These are phyloP conservation scores for Trichomonas tenax DNA, from an alignment of 208 protist genomes.

Conservation along the genomic window DNA sequence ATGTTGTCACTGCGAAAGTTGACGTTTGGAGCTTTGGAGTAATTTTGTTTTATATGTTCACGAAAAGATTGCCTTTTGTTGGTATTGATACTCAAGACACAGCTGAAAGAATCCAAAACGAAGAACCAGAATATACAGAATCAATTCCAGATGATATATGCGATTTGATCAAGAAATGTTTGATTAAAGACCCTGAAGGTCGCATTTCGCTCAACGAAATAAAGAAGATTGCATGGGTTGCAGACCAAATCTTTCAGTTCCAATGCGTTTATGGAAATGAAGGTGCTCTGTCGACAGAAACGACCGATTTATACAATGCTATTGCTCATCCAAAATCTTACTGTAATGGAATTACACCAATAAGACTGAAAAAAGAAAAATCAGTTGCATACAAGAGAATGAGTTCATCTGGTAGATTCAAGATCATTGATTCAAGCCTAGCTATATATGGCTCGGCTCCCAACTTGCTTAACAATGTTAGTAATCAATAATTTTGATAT, in stretches of 20 bases:
- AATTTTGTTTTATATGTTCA: not conserved
- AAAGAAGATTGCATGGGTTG: not conserved
- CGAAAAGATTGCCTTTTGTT: not conserved
- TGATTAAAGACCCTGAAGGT: not conserved
- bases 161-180: not conserved
- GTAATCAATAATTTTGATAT: no score
- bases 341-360: no score
- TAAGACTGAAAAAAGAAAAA: not conserved
- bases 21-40: not conserved
- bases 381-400: not conserved
- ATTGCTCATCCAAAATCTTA: no score
- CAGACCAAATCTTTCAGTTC: not conserved
- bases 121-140: not conserved
- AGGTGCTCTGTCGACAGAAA: not conserved
- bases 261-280: not conserved
- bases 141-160: not conserved
- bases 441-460: not conserved
- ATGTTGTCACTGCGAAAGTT: not conserved
- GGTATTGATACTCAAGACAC: not conserved
- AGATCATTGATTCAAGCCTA: not conserved
- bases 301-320: no score
- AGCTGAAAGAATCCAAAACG: not conserved
- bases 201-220: not conserved
- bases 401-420: not conserved
- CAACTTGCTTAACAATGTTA: not conserved